phyloP scores from a whole-genome alignment of 306 rosid species.

The Dicorynia guianensis region DNA sequence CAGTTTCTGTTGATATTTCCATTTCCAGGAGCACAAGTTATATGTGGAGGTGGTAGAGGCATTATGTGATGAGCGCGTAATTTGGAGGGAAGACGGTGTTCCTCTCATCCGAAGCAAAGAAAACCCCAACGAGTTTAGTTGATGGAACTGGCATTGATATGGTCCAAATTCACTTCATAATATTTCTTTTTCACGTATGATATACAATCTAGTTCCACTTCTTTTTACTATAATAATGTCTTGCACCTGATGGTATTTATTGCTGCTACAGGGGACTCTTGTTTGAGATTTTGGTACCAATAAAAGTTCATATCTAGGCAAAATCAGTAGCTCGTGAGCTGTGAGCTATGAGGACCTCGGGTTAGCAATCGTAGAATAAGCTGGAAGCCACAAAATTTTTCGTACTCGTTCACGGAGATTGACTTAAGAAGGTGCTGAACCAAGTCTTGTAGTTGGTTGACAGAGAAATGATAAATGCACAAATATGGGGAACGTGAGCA shows the following conservation, averaged over 20 bases:
- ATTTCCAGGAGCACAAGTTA: slow-evolving; percentile 72
- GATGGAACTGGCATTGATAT: slow-evolving; percentile 28
- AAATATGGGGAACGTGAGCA: too few species aligned
- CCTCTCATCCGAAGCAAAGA: slow-evolving; percentile 84
- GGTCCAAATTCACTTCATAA: slow-evolving; percentile 34
- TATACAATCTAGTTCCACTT: background rate
- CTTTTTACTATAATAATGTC: slow-evolving; percentile 6
- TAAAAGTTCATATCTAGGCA: background rate
- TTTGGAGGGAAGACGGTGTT: slow-evolving; percentile 91
- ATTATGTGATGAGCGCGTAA: slow-evolving; percentile 76
- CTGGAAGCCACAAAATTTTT: too few species aligned
- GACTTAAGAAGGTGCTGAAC: too few species aligned
- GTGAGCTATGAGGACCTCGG: too few species aligned
- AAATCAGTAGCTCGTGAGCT: background rate
- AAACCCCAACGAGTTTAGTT: slow-evolving; percentile 62
- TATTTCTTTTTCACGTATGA: too few species aligned
- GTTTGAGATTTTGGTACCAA: background rate
- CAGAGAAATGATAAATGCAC: too few species aligned
- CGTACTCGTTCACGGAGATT: too few species aligned
- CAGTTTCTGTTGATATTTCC: background rate
- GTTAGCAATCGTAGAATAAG: too few species aligned
- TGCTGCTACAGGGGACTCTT: slow-evolving; percentile 34
- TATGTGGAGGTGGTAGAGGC: slow-evolving; percentile 81
- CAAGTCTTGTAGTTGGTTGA: too few species aligned
- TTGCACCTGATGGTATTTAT: slow-evolving; percentile 24